phyloP scores from a whole-genome alignment of 2,329 filamentous ascomycete species.

The Microcera coccophila region DNA sequence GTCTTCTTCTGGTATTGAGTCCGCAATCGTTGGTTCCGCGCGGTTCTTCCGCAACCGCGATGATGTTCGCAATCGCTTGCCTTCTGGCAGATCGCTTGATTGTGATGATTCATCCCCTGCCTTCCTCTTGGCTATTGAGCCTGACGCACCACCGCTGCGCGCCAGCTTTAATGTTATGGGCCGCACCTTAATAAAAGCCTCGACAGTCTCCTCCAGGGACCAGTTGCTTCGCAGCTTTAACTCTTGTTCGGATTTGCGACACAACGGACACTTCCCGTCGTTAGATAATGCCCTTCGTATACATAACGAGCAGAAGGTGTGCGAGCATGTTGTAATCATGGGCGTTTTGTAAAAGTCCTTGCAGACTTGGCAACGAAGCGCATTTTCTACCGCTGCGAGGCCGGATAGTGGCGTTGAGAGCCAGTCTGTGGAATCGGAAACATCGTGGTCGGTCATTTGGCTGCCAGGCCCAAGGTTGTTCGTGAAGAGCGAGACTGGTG shows the following conservation, averaged over 20 bases:
- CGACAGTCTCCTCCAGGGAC: slow-evolving; percentile 79
- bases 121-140: slow-evolving; percentile 50
- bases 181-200: slow-evolving; percentile 68
- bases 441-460: slow-evolving; percentile 34
- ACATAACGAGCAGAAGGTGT: slow-evolving; percentile 95
- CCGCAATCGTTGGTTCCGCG: slow-evolving; percentile 30
- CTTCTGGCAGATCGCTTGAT: slow-evolving; percentile 26
- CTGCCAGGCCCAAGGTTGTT: too few species aligned
- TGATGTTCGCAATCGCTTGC: slow-evolving; percentile 53
- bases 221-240: slow-evolving; percentile 80
- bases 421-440: slow-evolving; percentile 85
- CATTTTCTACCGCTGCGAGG: slow-evolving; percentile 71
- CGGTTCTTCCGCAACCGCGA: slow-evolving; percentile 45
- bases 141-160: slow-evolving; percentile 27
- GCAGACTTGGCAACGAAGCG: slow-evolving; percentile 92
- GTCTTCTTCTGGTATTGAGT: slow-evolving; percentile 12
- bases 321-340: slow-evolving; percentile 89
- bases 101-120: slow-evolving; percentile 31
- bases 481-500: too few species aligned
- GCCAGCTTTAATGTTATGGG: slow-evolving; percentile 62
- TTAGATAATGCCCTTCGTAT: slow-evolving; percentile 80
- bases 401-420: slow-evolving; percentile 62
- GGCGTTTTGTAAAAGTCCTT: slow-evolving; percentile 96
- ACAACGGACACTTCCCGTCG: slow-evolving; percentile 85
- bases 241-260: slow-evolving; percentile 74